A percentile compares a stretch with the other conserved stretches of the same genome.
Conservation (phyloP, 176 grass and related monocot species). For the Melocanna baccifera region DNA sequence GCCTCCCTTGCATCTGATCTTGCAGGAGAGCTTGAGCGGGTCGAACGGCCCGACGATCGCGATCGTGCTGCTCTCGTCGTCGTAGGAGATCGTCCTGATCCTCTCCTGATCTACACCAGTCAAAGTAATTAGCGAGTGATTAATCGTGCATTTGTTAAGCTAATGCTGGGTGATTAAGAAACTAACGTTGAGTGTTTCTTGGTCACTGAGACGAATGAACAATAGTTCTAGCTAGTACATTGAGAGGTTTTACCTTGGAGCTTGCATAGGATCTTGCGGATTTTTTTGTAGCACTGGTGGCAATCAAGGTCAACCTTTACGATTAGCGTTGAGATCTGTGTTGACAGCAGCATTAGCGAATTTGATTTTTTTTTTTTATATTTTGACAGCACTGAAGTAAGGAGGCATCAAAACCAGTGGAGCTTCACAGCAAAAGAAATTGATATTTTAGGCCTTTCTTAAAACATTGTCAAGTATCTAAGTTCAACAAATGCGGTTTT, state of each 20-base stretch:
- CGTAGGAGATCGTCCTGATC: constrained; percentile 53
- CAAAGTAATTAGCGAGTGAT: neutral
- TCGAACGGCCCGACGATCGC: constrained; percentile 60
- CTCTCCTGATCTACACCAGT: constrained; percentile 36
- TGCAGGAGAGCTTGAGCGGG: constrained; percentile 42
- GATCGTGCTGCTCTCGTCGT: constrained; percentile 49
- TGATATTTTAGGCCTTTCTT: neutral
- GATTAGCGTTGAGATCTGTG: constrained; percentile 57
- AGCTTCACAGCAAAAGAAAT: neutral
- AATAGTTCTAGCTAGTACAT: neutral
- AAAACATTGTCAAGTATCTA: neutral
- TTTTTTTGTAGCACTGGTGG: constrained; percentile 52
- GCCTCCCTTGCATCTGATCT: constrained; percentile 56
- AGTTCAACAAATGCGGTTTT: neutral
- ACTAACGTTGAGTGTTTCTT: neutral
- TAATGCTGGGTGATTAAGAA: neutral
- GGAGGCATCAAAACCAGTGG: neutral
- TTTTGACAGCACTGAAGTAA: neutral
- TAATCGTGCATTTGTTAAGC: neutral
- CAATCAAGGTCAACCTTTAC: constrained; percentile 66
- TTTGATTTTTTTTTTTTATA: neutral
- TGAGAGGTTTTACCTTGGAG: constrained; percentile 48
- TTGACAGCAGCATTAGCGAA: neutral
- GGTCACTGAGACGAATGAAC: neutral
- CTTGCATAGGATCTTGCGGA: constrained; percentile 52